Evolutionary conservation across 257 asterid species (phyloP).

Genomic region (Mentha longifolia): DNA sequence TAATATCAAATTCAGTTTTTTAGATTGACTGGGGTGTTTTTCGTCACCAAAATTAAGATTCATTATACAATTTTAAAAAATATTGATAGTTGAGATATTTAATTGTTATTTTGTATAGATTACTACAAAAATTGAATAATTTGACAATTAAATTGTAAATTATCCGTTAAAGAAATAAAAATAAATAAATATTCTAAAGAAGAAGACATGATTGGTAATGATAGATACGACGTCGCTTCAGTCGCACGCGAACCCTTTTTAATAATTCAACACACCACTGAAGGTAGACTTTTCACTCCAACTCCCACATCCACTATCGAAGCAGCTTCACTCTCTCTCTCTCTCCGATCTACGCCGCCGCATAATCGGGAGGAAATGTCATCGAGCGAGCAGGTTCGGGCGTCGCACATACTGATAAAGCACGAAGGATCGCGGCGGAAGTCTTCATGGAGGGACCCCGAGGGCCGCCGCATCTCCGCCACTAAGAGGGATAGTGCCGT

Average conservation of each 20-base stretch:
- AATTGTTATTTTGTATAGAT: too few species aligned
- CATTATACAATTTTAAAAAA: too few species aligned
- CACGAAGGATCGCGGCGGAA: conserved; percentile 92
- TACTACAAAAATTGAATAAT: too few species aligned
- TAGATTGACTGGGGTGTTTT: too few species aligned
- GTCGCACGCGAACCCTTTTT: conserved; percentile 32
- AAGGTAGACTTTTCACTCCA: neutral
- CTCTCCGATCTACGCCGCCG: conserved; percentile 27
- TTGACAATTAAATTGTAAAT: too few species aligned
- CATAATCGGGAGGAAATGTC: conserved; percentile 39
- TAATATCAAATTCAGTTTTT: too few species aligned
- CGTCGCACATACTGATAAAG: conserved; percentile 90
- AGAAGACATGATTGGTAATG: neutral
- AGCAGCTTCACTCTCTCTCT: neutral
- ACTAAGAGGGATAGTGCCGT: conserved; percentile 77
- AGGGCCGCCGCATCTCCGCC: conserved; percentile 72
- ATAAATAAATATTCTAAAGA: too few species aligned
- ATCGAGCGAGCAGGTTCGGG: conserved; percentile 63
- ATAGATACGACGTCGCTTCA: conserved; percentile 27
- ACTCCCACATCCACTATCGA: conserved; percentile 6
- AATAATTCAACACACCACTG: conserved; percentile 16
- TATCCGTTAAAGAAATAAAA: too few species aligned
- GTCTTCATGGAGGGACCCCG: conserved; percentile 94
- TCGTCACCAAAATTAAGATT: too few species aligned
- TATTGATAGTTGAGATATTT: too few species aligned